Evolutionary conservation across 257 asterid species (phyloP), one percentile per base, ranked within the genome.

Genomic region (Primulina eburnea): DNA sequence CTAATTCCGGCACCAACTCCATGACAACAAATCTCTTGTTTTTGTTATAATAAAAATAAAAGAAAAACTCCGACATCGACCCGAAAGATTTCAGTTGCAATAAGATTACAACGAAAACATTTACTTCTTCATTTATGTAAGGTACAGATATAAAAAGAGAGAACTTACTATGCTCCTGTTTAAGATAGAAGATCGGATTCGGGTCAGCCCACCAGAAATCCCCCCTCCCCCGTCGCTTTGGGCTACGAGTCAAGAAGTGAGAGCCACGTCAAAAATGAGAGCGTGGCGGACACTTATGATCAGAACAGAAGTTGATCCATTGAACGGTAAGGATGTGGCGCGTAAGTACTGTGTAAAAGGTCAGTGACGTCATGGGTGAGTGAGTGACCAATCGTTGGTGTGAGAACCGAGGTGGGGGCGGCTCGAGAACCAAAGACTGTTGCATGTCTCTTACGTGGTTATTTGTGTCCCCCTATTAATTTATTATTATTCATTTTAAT

Each of bases 351-450:
- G 20, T 5, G 24, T 28, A 26, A 67, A 17, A 14, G 0, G 12
- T 7, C 7, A 52, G 21, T 64, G 57, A 64, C 57, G 57, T 37
- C 32, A 37, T 20, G 32, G 30, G 17, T 8, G 55, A 2, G n/a
- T 1, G 32, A 33, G 52, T 62, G 21, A 62, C 50, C 59, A 56
- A 56, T 65, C 16, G 16, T 24, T 1, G 70, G 29, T 24, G 69
- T 47, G 38, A 9, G 37, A 24, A 40, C 69, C 69, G 69, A 65
- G 60, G 70, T 65, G 14, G 55, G 55, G 55, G 70, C 38, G 70
- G 70, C 70, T 24, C 70, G 21, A 65, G 32, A 65, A 21, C 70
- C 70, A 40, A 65, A 10, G 70, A 59, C n/a, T 20, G 32, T 24
- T 65, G 59, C 37, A 50, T 50, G 57, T 21, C 32, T 35, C 43